phyloP scores from a whole-genome alignment of 1,284 basidiomycete species.

The Ceratobasidium sp. region DNA sequence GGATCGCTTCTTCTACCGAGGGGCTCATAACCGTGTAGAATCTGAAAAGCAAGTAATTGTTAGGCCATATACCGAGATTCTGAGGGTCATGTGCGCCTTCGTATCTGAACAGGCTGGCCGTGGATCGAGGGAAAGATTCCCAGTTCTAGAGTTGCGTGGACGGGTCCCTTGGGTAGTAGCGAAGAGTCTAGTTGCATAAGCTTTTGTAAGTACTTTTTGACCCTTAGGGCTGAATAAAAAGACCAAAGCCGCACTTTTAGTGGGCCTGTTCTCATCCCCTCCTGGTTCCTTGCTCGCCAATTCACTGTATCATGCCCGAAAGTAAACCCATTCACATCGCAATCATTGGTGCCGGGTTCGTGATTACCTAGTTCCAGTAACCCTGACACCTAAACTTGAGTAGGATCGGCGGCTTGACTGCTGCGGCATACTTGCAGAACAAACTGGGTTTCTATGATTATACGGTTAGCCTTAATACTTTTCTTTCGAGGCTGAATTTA shows the following conservation, averaged over 20 bases:
- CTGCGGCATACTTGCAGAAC: conserved; percentile 12
- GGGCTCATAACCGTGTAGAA: too few relatives aligned
- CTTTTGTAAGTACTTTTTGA: neutral
- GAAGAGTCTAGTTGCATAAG: neutral
- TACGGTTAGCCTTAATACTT: too few relatives aligned
- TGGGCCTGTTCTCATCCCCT: too few relatives aligned
- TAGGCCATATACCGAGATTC: too few relatives aligned
- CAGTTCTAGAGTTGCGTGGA: too few relatives aligned
- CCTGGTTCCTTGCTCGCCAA: neutral
- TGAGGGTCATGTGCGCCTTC: too few relatives aligned
- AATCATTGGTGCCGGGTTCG: conserved; percentile 38
- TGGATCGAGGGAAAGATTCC: too few relatives aligned
- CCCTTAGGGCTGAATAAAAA: neutral
- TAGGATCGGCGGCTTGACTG: neutral
- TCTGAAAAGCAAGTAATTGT: too few relatives aligned
- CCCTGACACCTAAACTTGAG: neutral
- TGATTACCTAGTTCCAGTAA: neutral
- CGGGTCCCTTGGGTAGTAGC: neutral
- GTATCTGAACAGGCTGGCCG: too few relatives aligned
- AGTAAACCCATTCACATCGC: neutral
- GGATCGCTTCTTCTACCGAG: too few relatives aligned
- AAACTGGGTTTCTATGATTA: conserved; percentile 20
- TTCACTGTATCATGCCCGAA: neutral
- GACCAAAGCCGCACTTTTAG: too few relatives aligned
- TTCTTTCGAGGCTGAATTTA: too few relatives aligned